Conservation (phyloP, 768 basidiomycete species). For the Neoboletus brunneissimus region DNA sequence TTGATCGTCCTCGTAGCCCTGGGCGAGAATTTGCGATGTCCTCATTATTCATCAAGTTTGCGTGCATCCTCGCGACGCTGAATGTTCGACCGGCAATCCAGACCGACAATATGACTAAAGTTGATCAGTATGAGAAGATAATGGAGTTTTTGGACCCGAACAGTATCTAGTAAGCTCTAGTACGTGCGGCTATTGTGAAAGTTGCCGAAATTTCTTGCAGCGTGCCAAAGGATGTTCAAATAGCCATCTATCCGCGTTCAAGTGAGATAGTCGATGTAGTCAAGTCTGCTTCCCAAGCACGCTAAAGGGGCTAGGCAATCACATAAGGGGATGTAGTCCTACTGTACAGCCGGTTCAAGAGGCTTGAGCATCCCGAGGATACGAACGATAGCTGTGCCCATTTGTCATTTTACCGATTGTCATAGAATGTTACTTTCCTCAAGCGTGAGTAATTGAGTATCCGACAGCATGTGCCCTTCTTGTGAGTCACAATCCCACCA, state of each 20-base stretch:
- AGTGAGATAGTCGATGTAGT: not conserved
- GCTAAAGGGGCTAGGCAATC: not conserved
- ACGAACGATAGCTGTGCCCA: not conserved
- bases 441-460: not conserved
- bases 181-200: not conserved
- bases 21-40: constrained; percentile 7
- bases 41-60: constrained; percentile 5
- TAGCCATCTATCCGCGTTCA: constrained; percentile 1
- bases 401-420: too few relatives aligned
- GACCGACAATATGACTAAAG: not conserved
- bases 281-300: not conserved
- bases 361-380: not conserved
- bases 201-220: not conserved
- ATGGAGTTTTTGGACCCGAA: constrained; percentile 6
- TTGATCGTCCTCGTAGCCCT: not conserved
- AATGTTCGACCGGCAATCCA: not conserved
- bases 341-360: not conserved
- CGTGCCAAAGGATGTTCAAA: constrained; percentile 1
- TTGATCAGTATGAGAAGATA: not conserved
- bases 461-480: not conserved
- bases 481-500: too few relatives aligned
- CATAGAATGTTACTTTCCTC: not conserved
- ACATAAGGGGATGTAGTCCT: not conserved
- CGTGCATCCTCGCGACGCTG: constrained; percentile 1
- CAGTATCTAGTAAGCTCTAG: constrained; percentile 2